phyloP scores from a whole-genome alignment of 2,329 filamentous ascomycete genomes.

The Phialophora expanda region DNA sequence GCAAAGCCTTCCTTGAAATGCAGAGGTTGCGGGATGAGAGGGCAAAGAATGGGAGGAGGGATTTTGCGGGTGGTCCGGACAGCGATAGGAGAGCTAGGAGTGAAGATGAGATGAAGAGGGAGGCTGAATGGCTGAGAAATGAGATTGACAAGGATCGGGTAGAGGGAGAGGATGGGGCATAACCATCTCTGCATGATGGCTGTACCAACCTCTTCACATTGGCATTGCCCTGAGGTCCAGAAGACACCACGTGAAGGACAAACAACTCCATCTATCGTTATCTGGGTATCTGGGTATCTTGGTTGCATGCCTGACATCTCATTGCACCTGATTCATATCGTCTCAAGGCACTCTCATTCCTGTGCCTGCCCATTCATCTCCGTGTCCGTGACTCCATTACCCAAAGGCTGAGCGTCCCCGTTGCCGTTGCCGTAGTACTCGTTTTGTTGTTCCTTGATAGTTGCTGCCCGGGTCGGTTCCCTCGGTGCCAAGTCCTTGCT shows the following conservation, averaged over 20 bases:
- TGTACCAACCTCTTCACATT: neutral
- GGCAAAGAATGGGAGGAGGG: constrained; percentile 45
- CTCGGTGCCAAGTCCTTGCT: constrained; percentile 45
- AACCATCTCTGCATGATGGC: neutral
- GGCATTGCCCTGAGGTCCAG: neutral
- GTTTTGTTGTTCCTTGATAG: constrained; percentile 38
- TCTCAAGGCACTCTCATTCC: neutral
- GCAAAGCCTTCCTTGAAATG: constrained; percentile 68
- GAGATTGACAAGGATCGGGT: constrained; percentile 56
- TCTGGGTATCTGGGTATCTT: constrained; percentile 24
- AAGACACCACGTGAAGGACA: neutral
- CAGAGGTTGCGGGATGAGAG: constrained; percentile 40
- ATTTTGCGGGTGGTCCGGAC: constrained; percentile 63
- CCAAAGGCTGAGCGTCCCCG: constrained; percentile 12
- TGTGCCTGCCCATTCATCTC: constrained; percentile 12
- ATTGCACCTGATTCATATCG: neutral
- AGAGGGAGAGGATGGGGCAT: constrained; percentile 18
- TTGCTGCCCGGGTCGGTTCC: constrained; percentile 30
- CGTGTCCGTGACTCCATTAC: constrained; percentile 18
- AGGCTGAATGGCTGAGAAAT: constrained; percentile 70
- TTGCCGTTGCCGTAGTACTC: constrained; percentile 38
- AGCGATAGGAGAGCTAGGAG: constrained; percentile 74
- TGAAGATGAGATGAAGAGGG: constrained; percentile 76
- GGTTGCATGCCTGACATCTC: constrained; percentile 1
- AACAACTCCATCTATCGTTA: constrained; percentile 12